Base-by-base conservation (phyloP, 306 rosid species). In the Clitoria ternatea region DNA sequence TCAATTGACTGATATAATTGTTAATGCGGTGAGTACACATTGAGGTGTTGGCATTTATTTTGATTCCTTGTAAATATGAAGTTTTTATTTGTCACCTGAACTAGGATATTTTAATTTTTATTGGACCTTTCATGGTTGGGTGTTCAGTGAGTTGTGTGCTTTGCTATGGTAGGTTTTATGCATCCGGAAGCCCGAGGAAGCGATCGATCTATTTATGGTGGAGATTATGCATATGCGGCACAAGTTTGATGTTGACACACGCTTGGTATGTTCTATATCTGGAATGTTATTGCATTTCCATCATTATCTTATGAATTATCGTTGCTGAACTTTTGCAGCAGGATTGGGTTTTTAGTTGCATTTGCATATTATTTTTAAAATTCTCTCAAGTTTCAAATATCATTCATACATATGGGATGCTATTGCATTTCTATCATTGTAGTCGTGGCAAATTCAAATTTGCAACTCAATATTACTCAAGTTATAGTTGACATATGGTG, bases 171-270 rank as follows among this genome's bases (percentile, higher is more conserved):
- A 94, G 99, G 89, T 94, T 83, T 82, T 89, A 49, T 86, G 97
- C 72, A 66, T 94, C 65, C 87, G 97, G 18, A 91, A 87, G 65
- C 97, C 97, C 11, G 96, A 91, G 79, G 97, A 94, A 72, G 71
- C 79, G 39, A 87, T 91, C 82, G 99, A 91, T 80, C 80, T 94
- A 48, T 94, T 94, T 79, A 94, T 94, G 99, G 97, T 94, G 66
- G 99, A 94, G 85, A 89, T 87, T 55, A 94, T 94, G 97, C 99
- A 94, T 80, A 94, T 94, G 99, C 85, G 97, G 37, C 99, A 94
- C 78, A 91, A 94, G 72, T 94, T 94, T 66, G 99, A 94, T 44
- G 91, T 83, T 14, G 97, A 94, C 81, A 94, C 97, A n/a, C 87
- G 86, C 52, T 80, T 94, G 97, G 99, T 94, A 89, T 74, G 90